Evolutionary conservation across 257 asterid species (phyloP), one percentile per base, ranked within the genome.

Genomic region (Capsicum baccatum): DNA sequence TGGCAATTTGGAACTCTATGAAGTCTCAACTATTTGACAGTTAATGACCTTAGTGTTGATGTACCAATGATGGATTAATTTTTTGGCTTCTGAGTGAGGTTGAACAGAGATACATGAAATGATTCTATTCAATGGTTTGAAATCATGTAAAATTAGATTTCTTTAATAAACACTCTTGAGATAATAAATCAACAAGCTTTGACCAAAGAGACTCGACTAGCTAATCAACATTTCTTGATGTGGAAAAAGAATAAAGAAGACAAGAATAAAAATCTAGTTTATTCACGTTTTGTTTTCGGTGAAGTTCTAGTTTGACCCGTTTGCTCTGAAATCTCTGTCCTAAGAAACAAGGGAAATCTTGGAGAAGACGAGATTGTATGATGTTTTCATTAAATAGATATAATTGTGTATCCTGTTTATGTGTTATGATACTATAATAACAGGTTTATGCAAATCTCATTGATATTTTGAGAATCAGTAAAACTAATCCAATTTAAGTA

Each of bases 391-490:
- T 78, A 21, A 26, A 8, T 39, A 52, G 48, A 78, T 33, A 52
- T 78, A 39, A 33, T 78, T 54, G 48, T 55, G 15, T 78, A 74
- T 74, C 81, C 39, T 78, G 62, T 55, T 78, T 66, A 63, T 66
- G 62, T 26, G 48, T 54, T 15, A 52, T 74, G 50, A 14, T 10
- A 17, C 64, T 52, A 78, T 15, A 5, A 78, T 78, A 26, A 78
- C 60, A 52, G 63, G 64, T 8, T 26, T 52, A 26, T 13, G 81
- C 48, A 35, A 69, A 54, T 15, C 81, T 54, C 9, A 26, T 78
- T 54, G 81, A 4, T 78, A 78, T 33, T 54, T 55, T 37, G 82
- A 54, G 60, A 78, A 78, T 54, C 64, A 78, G 42, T 78, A 26
- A 50, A 78, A 78, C 6, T 33, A 14, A 15, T 78, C 48, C 82